Conservation (phyloP, 148 eudicot genomes). For the Hydrangea macrophylla region DNA sequence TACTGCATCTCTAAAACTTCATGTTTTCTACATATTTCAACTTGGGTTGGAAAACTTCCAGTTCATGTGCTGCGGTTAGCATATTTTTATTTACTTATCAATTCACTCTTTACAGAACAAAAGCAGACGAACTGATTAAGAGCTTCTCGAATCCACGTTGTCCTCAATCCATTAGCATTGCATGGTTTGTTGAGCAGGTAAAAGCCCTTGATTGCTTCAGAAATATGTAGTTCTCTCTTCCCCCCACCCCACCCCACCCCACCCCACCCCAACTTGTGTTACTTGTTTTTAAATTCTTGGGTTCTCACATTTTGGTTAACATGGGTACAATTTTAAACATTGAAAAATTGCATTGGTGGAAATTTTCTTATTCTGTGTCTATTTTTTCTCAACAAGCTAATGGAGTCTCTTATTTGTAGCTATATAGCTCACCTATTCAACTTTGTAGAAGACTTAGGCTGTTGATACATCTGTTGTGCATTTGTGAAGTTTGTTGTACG, state of each 20-base stretch:
- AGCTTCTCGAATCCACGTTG: conserved; percentile 47
- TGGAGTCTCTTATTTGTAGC: not conserved
- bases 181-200: conserved; percentile 77
- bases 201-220: not conserved
- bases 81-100: conserved; percentile 7
- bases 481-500: not conserved
- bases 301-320: not conserved
- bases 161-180: conserved; percentile 66
- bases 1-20: conserved; percentile 2
- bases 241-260: not conserved
- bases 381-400: not conserved
- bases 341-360: not conserved
- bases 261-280: not conserved
- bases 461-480: not conserved
- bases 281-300: not conserved
- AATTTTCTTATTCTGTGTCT: not conserved
- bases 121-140: conserved; percentile 46
- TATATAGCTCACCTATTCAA: not conserved
- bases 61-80: not conserved
- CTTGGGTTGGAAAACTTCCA: not conserved
- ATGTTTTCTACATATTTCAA: not conserved
- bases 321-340: not conserved
- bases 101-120: conserved; percentile 47
- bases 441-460: not conserved
- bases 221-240: not conserved